Evolutionary conservation across 1,139 yeast genomes (phyloP), one percentile per base, ranked within the genome.

Genomic region (Hansenula anomala): DNA sequence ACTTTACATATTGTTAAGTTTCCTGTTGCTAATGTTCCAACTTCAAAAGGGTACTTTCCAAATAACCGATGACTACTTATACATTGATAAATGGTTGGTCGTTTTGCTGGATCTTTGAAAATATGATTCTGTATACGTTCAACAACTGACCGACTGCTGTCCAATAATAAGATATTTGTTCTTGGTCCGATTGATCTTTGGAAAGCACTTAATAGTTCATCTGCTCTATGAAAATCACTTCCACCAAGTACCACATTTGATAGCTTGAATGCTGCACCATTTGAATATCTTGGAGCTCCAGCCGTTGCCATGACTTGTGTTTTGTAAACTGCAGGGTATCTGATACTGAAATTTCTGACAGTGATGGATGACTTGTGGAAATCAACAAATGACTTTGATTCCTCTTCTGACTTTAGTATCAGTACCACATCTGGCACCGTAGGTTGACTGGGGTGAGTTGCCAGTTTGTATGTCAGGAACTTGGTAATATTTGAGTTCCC

Each of bases 141-240:
- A 4, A 73, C 57, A 33, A 78, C 69, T 1, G 95, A 95, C 70
- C 80, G 68, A 4, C 94, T 95, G 54, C 86, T 85, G 50, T 89
- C 95, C 6, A 89, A 54, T n/a, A 90, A 60, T 32, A 89, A 50
- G 4, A 89, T 59, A 41, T 75, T 78, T 23, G 34, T 24, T 12
- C 5, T 23, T 20, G 22, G 25, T 23, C 13, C 25, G 9, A 23
- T 23, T 10, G 76, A 71, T 23, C 69, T 69, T 29, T 54, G 48
- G 17, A 85, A 46, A 1, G 60, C 61, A 0, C 14, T 17, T 18
- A 15, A 10, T 13, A 24, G 16, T 7, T 32, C 27, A 6, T 23
- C 5, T 4, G 28, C 4, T 12, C 7, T 12, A 17, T n/a, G n/a
- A n/a, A n/a, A n/a, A n/a, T n/a, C n/a, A n/a, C n/a, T n/a, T n/a